Evolutionary conservation across 106 monocot species (phyloP).

Genomic region (Iris macrosiphon): DNA sequence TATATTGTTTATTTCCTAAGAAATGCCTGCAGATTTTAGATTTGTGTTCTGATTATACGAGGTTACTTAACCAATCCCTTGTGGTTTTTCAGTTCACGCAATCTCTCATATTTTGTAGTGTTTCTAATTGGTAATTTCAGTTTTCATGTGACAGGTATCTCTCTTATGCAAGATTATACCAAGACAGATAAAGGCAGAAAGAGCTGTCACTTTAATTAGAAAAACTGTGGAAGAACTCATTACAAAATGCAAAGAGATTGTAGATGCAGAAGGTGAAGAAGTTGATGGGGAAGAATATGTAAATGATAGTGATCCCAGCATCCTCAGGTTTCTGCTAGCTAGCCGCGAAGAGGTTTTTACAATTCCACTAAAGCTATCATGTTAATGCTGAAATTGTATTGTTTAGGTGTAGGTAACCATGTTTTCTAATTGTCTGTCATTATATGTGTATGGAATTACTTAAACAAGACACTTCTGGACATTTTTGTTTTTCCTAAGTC

Average conservation of each 20-base stretch:
- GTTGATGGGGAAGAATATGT: constrained; percentile 91
- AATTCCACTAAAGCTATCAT: constrained; percentile 11
- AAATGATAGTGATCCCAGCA: constrained; percentile 95
- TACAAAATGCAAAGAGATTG: constrained; percentile 78
- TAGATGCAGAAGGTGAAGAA: constrained; percentile 86
- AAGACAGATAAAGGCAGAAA: constrained; percentile 92
- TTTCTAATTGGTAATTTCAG: constrained; percentile 1
- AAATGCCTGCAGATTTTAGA: too few relatives aligned
- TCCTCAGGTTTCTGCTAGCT: constrained; percentile 91
- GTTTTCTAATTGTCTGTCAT: too few relatives aligned
- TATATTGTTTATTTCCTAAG: too few relatives aligned
- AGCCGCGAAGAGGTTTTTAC: constrained; percentile 88
- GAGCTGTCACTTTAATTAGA: constrained; percentile 69
- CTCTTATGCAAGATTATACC: constrained; percentile 77
- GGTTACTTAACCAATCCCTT: not conserved
- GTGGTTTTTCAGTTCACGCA: not conserved
- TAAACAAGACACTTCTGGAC: too few relatives aligned
- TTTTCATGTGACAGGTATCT: constrained; percentile 41
- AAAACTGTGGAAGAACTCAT: constrained; percentile 92
- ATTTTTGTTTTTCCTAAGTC: too few relatives aligned
- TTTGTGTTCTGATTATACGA: not conserved
- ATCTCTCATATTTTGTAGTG: not conserved
- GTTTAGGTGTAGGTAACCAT: not conserved
- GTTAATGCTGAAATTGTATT: constrained; percentile 4
- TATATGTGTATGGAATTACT: too few relatives aligned